Conservation (phyloP, 108 stramenopile species). For the Nitzschia sp. region DNA sequence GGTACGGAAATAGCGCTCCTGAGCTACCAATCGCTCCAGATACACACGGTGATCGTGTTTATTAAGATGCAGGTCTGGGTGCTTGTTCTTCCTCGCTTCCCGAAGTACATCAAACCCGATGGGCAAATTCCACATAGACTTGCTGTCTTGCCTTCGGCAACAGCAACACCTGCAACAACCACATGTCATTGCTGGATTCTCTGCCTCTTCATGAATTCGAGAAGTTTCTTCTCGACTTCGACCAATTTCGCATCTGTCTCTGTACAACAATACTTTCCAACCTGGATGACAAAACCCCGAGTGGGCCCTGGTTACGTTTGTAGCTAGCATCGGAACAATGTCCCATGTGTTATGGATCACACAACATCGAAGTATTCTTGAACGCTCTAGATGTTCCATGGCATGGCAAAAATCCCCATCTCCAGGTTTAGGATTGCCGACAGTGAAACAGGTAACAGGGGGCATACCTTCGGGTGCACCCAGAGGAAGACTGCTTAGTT, state of each 20-base stretch:
- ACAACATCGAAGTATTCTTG: slow-evolving; percentile 17
- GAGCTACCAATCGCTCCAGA: slow-evolving; percentile 4
- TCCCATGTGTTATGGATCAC: slow-evolving; percentile 20
- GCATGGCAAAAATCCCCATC: slow-evolving; percentile 20
- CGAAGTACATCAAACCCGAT: not conserved
- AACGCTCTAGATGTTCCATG: slow-evolving; percentile 13
- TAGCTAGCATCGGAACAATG: slow-evolving; percentile 21
- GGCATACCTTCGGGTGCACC: not conserved
- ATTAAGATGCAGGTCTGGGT: not conserved
- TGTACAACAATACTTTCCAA: not conserved
- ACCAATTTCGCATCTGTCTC: not conserved
- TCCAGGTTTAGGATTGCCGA: slow-evolving; percentile 24
- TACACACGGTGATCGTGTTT: slow-evolving; percentile 8
- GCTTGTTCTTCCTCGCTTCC: slow-evolving; percentile 7
- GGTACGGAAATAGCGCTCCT: not conserved
- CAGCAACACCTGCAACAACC: too few relatives aligned
- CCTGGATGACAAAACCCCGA: slow-evolving; percentile 13
- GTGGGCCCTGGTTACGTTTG: not conserved
- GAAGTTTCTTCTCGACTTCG: not conserved
- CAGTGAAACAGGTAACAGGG: slow-evolving; percentile 19
- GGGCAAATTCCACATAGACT: slow-evolving; percentile 1
- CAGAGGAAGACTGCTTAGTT: not conserved
- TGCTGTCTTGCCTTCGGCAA: not conserved
- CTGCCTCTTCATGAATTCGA: not conserved
- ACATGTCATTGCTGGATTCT: not conserved